Evolutionary conservation across 805 yeast species (phyloP), one percentile per base, ranked within the genome.

Genomic region (Saturnispora sekii): DNA sequence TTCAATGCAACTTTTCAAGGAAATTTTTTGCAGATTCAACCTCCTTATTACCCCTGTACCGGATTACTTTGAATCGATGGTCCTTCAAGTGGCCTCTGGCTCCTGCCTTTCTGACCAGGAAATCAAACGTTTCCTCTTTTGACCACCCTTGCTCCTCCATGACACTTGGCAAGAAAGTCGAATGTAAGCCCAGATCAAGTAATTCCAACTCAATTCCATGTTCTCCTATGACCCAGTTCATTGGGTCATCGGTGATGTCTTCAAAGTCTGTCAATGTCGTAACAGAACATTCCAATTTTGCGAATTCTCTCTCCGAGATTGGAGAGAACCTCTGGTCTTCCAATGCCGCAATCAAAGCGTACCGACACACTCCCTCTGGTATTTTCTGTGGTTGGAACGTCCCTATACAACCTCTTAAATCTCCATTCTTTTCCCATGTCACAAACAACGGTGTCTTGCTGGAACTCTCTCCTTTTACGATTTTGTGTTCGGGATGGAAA

Each of bases 331-430:
- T 65, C 1, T 80, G 59, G 55, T 93, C 98, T 42, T 84, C 76
- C 7, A 87, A 63, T 0, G 95, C 96, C 38, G 89, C 79, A 32
- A 71, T 63, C 14, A 81, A 43, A 0, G 96, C 70, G 57, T 80
- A 90, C 33, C 70, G 68, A 17, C 65, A 59, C 3, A 88, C 70
- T 0, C 93, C 96, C 1, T 56, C 41, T 14, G 72, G 78, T 2
- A 84, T 53, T 0, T 72, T 68, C 45, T 73, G 60, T 12, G 73
- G 64, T 15, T 70, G 66, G 59, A 93, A 93, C 0, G 96, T 89
- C 1, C 98, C 98, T 44, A 90, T 93, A 58, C 98, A 90, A 0
- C 98, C 98, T 36, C 97, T 68, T 40, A 90, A 66, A 11, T 66
- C 63, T 18, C 34, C 34, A 21, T 62, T 58, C 1, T 61, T 56